Base-by-base conservation (phyloP, 768 basidiomycete species). In the Lactarius indigo region DNA sequence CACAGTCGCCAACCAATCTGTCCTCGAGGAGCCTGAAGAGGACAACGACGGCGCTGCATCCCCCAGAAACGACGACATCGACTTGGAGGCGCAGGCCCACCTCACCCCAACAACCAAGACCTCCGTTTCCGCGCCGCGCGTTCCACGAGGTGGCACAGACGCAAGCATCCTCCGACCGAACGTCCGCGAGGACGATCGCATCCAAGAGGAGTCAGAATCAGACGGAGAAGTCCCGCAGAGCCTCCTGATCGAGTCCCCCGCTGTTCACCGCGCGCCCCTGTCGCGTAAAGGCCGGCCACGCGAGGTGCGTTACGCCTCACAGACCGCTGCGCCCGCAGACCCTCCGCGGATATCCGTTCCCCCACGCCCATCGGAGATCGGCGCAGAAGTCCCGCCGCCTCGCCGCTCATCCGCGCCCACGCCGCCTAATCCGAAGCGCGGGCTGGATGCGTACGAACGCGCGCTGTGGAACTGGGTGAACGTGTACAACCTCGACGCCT, bases 391-490 rank as follows among this genome's bases (percentile, higher is more conserved):
- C 69, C 35, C 72, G 63, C 18, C 57, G 20, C 2, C 73, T 63
- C 26, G 59, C 69, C 69, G 69, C 26, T 72, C 73, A 52, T 39
- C 72, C 3, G 61, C 70, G 20, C 72, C 72, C 64, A 72, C 64
- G 13, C 72, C 59, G 52, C 72, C 77, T 23, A 85, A 80, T 66
- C 81, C 78, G 52, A 84, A 87, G 83, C 83, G 86, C 59, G 90
- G 92, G 10, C 75, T 94, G 55, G 90, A 94, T 73, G 86, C 87
- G 15, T 88, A 92, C 73, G 95, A 99, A 76, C 88, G 87, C 65
- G 97, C 97, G 1, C 77, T 98, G 57, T 99, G 97, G 97, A 91
- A 92, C 65, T 99, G 97, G 97, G 94, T 98, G 66, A 99, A 99
- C 74, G 94, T 98, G 15, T 94, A 94, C 75, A 98, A 99, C 74